Evolutionary conservation across 192 early-diverging fungal genomes (phyloP).

Genomic region (Coemansia sp.): DNA sequence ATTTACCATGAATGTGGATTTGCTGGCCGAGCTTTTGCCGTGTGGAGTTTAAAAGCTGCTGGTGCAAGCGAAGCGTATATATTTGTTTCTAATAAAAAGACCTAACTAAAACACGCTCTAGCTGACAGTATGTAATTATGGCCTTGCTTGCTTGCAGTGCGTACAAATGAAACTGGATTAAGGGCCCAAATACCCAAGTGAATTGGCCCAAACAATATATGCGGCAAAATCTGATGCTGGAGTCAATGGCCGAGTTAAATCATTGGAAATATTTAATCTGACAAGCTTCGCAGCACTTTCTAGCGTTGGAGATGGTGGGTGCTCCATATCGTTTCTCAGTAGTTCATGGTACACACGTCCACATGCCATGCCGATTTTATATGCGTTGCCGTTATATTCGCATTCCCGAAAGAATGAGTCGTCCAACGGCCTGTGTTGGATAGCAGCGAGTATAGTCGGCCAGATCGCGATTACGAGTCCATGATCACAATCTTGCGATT

Average conservation of each 20-base stretch:
- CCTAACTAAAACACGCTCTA: neutral
- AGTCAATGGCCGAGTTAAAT: neutral
- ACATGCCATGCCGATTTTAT: neutral
- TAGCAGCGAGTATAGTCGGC: too few species aligned
- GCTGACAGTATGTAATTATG: too few species aligned
- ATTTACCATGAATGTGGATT: neutral
- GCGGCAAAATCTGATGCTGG: neutral
- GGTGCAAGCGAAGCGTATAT: neutral
- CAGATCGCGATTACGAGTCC: too few species aligned
- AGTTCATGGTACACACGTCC: neutral
- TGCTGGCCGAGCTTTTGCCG: neutral
- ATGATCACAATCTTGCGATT: too few species aligned
- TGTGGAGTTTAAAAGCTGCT: neutral
- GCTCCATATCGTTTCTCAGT: neutral
- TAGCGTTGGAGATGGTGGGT: neutral
- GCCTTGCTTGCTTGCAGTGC: too few species aligned
- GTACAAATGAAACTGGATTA: too few species aligned
- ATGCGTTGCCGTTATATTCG: neutral
- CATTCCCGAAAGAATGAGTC: neutral
- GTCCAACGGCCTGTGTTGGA: neutral
- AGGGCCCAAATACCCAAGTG: too few species aligned
- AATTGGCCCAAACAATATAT: neutral
- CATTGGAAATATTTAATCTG: neutral
- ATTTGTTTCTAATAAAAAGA: neutral
- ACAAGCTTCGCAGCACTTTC: too few species aligned